A percentile compares a stretch with the other conserved stretches of the same genome.
phyloP scores from a whole-genome alignment of 148 eudicot genomes.

The Persicaria tinctoria region DNA sequence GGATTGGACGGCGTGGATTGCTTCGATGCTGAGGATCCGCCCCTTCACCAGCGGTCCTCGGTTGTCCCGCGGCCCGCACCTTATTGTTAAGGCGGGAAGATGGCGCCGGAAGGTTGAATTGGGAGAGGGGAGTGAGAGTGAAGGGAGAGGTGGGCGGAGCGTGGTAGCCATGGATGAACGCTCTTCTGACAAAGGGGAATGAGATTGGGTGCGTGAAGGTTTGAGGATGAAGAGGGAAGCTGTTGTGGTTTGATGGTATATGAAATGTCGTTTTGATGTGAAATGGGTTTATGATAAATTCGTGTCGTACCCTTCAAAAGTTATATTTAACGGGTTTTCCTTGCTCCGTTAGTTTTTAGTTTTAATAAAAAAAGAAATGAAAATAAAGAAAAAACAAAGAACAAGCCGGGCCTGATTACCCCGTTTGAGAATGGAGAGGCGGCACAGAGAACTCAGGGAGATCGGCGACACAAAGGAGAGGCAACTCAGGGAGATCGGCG shows the following conservation, averaged over 20 bases:
- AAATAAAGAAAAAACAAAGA: no score
- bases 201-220: neutral
- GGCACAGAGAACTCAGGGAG: no score
- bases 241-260: neutral
- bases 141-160: conserved; percentile 6
- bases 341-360: no score
- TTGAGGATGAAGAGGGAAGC: neutral
- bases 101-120: neutral
- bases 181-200: neutral
- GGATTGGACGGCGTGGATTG: conserved; percentile 84
- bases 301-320: no score
- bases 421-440: no score
- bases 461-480: no score
- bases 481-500: no score
- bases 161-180: conserved; percentile 16
- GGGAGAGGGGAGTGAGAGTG: conserved; percentile 1
- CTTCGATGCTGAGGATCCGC: conserved; percentile 63
- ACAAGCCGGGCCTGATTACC: no score
- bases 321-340: no score
- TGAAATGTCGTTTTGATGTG: neutral
- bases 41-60: conserved; percentile 77
- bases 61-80: conserved; percentile 61
- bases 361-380: no score
- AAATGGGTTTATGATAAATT: neutral
- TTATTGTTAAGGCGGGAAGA: conserved; percentile 11